These are phyloP conservation scores for Aspergillus spinulosporus DNA, from an alignment of 2,329 filamentous ascomycete species.

Conservation along the genomic window DNA sequence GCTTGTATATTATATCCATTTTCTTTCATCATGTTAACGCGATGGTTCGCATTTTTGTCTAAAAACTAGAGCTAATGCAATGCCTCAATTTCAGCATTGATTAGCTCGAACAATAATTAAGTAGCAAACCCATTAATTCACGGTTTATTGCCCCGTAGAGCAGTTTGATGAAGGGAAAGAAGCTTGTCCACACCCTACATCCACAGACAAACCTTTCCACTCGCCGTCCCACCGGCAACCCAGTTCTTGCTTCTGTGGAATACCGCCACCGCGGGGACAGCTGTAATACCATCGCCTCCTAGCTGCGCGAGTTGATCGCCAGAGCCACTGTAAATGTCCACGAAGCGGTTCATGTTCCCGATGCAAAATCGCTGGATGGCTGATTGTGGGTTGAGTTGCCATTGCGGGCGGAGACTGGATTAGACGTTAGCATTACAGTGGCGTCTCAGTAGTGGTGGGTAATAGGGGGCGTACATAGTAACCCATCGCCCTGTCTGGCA, in stretches of 20 bases:
- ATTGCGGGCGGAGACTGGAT: conserved; percentile 74
- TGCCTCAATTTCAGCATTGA: background rate
- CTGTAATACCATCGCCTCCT: conserved; percentile 85
- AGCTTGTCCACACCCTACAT: conserved; percentile 53
- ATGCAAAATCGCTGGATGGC: conserved; percentile 85
- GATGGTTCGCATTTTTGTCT: background rate
- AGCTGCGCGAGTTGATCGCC: conserved; percentile 88
- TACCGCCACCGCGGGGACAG: conserved; percentile 87
- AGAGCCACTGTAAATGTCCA: conserved; percentile 80
- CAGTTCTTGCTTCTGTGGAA: conserved; percentile 87
- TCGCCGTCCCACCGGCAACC: conserved; percentile 88
- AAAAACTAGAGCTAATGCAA: background rate
- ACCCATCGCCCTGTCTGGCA: conserved; percentile 97
- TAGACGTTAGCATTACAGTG: conserved; percentile 1
- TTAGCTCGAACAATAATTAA: background rate
- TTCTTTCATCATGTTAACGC: background rate
- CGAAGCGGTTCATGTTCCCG: conserved; percentile 96
- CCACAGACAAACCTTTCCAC: conserved; percentile 91
- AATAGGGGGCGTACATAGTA: conserved; percentile 61
- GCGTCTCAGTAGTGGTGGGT: background rate
- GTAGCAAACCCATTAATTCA: background rate
- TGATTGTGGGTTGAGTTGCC: conserved; percentile 78
- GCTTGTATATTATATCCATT: background rate
- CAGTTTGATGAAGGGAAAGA: background rate
- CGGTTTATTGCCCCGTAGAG: background rate